Base-by-base conservation (phyloP, 2,329 filamentous ascomycete species). In the Fusarium annulatum region DNA sequence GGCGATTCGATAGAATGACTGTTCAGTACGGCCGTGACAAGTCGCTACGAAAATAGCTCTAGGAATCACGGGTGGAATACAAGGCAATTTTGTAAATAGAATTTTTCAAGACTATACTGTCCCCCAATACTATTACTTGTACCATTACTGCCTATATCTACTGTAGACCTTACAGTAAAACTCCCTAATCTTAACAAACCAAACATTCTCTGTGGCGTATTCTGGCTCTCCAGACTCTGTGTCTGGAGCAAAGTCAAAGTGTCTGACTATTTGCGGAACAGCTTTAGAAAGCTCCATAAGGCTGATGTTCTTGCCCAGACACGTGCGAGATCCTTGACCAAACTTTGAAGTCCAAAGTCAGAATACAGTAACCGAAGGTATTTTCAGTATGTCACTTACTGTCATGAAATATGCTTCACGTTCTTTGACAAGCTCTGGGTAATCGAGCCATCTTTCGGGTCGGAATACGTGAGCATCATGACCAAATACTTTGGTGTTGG, bases 321-420 rank as follows among this genome's bases (percentile, higher is more conserved):
- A 56, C 0, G 52, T 56, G 2, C 52, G 52, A 18, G 52, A 43
- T 1, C 52, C 52, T 23, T 43, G 36, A 0, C 52, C 52, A 5
- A 56, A 56, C 52, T 55, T n/a, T 21, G 7, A 9, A n/a, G 23
- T 9, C 3, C 10, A 16, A 12, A 5, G 2, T 53, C 38, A 52
- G 18, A 7, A 3, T 15, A 21, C 2, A 33, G 5, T 3, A 4
- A 7, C 2, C 10, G 3, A 1, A 16, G 16, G 4, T 19, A 5
- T 9, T 1, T 2, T 21, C 5, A 3, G 19, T 0, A 1, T 38
- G 15, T 9, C 5, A 53, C 34, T 28, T 5, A 30, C 52, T 5
- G 52, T 42, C 36, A 56, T 43, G 1, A 43, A 56, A 5, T 56
- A 56, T 0, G 38, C 6, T 18, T 56, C 52, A 0, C 52, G 38